Base-by-base conservation (phyloP, 2,329 filamentous ascomycete species). In the Verticillium isaacii region DNA sequence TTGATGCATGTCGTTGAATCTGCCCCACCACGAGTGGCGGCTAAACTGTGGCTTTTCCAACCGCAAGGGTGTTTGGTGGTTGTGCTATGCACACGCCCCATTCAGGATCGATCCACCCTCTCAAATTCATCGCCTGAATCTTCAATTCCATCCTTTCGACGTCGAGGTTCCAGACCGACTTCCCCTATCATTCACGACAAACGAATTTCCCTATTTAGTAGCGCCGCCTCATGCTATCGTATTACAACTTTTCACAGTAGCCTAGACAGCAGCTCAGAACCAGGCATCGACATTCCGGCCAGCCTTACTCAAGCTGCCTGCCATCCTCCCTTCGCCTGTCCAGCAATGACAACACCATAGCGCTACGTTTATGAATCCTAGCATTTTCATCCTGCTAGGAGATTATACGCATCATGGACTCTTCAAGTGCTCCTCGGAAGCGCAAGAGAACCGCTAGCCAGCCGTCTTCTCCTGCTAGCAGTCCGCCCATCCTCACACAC, bases 401-500 rank as follows among this genome's bases (percentile, higher is more conserved):
- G 6, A 7, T 8, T 3, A 2, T 2, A 7, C 6, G 23, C 45
- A 52, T 23, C 45, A 52, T 52, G 45, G 19, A 25, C 4, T 25
- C 45, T 52, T 52, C 45, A 14, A 25, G 19, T 19, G 19, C 19
- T 8, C 45, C 19, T 52, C 19, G 45, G 11, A 52, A 52, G 19
- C 45, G 45, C 45, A 52, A 52, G 19, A 52, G 45, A 52, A 14
- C 45, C 12, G 45, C n/a, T 19, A 52, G 45, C 19, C 23, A 23
- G 19, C 45, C 45, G n/a, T 52, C 45, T 6, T 52, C 45, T 12
- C 45, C 45, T 14, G 23, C n/a, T 23, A 52, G 45, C 45, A 52
- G 45, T 14, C 45, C 45, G 3, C 45, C 45, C 9, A 12, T 52
- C 45, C 19, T 52, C 19, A 23, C 45, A n/a, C 66, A 65, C 19